These are phyloP conservation scores for Emmonsiellopsis sp. DNA, from an alignment of 2,329 filamentous ascomycete species.

Conservation along the genomic window DNA sequence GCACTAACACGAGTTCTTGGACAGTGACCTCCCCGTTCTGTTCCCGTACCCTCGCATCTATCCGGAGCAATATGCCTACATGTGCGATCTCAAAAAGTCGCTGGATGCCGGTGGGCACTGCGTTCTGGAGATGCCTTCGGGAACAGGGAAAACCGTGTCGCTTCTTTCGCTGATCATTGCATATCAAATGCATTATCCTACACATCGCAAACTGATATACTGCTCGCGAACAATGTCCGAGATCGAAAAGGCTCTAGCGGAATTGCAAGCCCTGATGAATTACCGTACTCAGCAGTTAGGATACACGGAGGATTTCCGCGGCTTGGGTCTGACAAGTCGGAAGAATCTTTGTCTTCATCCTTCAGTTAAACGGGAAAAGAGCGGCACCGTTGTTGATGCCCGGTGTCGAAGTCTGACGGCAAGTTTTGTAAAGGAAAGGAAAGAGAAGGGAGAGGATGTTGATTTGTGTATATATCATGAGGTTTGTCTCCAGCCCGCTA, in stretches of 20 bases:
- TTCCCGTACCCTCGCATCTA: constrained; percentile 70
- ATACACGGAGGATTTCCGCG: constrained; percentile 83
- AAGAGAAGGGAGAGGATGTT: constrained; percentile 86
- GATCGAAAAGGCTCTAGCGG: constrained; percentile 93
- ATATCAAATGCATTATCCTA: constrained; percentile 88
- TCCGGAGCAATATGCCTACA: constrained; percentile 68
- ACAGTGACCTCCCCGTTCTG: constrained; percentile 57
- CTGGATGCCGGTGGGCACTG: constrained; percentile 92
- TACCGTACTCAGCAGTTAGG: constrained; percentile 87
- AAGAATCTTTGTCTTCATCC: constrained; percentile 97
- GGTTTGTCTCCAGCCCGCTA: constrained; percentile 36
- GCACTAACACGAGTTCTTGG: constrained; percentile 11
- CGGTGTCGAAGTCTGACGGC: constrained; percentile 90
- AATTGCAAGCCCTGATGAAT: constrained; percentile 88
- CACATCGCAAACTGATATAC: constrained; percentile 94
- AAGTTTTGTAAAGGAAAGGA: constrained; percentile 96
- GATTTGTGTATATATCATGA: constrained; percentile 95
- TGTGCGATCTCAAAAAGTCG: constrained; percentile 79
- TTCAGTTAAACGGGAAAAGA: constrained; percentile 93
- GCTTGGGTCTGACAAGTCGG: constrained; percentile 83
- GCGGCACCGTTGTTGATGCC: constrained; percentile 87
- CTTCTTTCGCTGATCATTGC: constrained; percentile 90
- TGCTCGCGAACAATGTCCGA: constrained; percentile 99
- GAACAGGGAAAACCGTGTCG: constrained; percentile 95
- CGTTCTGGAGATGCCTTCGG: constrained; percentile 97